phyloP scores from a whole-genome alignment of 1,284 basidiomycete species.

The Athelia sp. region DNA sequence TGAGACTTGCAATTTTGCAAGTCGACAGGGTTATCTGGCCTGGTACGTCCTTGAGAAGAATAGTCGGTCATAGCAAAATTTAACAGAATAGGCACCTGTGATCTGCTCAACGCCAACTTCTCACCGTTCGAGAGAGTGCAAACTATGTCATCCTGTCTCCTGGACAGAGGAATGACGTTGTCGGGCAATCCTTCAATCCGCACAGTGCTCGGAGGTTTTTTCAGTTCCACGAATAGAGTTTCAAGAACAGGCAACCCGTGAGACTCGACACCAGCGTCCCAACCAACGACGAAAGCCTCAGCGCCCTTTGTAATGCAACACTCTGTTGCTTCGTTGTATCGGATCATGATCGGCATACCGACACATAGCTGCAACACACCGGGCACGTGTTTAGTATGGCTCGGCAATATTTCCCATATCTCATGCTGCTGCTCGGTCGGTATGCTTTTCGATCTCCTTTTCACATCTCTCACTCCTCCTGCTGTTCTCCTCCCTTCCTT shows the following conservation, averaged over 20 bases:
- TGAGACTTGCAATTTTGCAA: no score
- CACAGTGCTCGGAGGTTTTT: conserved; percentile 22
- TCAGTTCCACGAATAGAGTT: conserved; percentile 21
- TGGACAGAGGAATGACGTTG: conserved; percentile 33
- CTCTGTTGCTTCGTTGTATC: conserved; percentile 31
- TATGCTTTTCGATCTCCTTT: not conserved
- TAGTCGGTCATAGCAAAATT: conserved; percentile 41
- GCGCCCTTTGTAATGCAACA: conserved; percentile 36
- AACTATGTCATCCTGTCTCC: not conserved
- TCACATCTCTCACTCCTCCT: not conserved
- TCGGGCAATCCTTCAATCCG: conserved; percentile 25
- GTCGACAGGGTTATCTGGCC: conserved; percentile 27
- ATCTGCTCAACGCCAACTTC: conserved; percentile 15
- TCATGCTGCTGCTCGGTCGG: conserved; percentile 12
- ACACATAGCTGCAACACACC: conserved; percentile 28
- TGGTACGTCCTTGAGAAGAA: conserved; percentile 32
- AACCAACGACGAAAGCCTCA: conserved; percentile 28
- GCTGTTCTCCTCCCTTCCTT: not conserved
- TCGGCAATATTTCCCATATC: conserved; percentile 22
- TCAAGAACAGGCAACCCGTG: conserved; percentile 12
- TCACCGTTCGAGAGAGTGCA: conserved; percentile 22
- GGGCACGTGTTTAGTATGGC: conserved; percentile 17
- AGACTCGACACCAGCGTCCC: conserved; percentile 15
- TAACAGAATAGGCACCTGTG: conserved; percentile 28
- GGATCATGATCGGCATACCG: conserved; percentile 35